Evolutionary conservation across 116 monocot species (phyloP), one percentile per base, ranked within the genome.

Genomic region (Trichopus zeylanicus): DNA sequence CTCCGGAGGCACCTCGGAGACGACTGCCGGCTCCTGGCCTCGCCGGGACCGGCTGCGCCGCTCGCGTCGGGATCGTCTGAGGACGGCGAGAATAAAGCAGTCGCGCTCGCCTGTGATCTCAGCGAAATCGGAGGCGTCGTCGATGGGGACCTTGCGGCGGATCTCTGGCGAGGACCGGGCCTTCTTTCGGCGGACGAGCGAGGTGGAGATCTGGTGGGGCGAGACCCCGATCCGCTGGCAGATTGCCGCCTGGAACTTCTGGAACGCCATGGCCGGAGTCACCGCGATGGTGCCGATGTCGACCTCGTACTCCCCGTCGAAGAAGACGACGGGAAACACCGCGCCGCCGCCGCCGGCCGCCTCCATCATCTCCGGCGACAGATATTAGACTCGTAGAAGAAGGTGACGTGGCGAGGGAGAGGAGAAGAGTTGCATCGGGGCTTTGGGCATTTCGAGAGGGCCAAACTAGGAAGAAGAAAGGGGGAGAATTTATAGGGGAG

Each of bases 151-250:
- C 37, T 46, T 75, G 19, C 72, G 58, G 13, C 57, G 56, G 59
- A 51, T 35, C 18, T 74, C 70, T 27, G 61, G 57, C 31, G 70
- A 56, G 3, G 55, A 18, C 19, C 76, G 35, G 1, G 55, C 68
- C 51, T 69, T 61, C 52, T 46, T 68, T 13, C 61, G 57, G 19
- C 77, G 83, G 25, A 69, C 68, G 16, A 89, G 84, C 1, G 74
- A 78, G 21, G 65, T 29, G 13, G 71, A 62, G 71, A 89, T 83
- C 80, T 89, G 83, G 30, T 77, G 51, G 29, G 77, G 80, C 16
- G 77, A 34, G 46, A 72, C 62, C 5, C 88, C 88, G 60, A 88
- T 77, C 59, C 25, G 60, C 34, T 75, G 67, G 30, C 70, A 24
- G 48, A 83, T 57, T 9, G 57, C 19, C 13, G 75, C 33, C 62